phyloP scores from a whole-genome alignment of 768 basidiomycete species.

The Russula griseocarnosa region DNA sequence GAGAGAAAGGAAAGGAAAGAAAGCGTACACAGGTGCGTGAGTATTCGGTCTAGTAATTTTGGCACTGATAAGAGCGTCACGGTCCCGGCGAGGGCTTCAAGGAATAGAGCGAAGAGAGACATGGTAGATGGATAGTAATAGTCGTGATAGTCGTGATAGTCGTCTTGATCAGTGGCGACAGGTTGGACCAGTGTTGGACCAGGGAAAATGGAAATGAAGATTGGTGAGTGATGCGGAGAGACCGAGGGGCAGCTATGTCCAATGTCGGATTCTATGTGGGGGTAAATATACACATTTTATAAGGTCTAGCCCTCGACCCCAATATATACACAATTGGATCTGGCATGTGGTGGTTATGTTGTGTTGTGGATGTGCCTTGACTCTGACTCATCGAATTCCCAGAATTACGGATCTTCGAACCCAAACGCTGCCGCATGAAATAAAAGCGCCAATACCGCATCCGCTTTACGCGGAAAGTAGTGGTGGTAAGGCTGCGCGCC shows the following conservation, averaged over 20 bases:
- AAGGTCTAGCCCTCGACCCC: neutral
- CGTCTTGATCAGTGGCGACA: neutral
- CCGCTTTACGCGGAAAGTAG: too few relatives aligned
- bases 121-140: neutral
- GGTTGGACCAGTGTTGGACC: too few relatives aligned
- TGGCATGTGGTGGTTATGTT: too few relatives aligned
- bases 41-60: slow-evolving; percentile 14
- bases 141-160: neutral
- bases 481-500: too few relatives aligned
- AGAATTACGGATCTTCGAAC: neutral
- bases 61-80: slow-evolving; percentile 14
- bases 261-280: neutral
- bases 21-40: slow-evolving; percentile 8
- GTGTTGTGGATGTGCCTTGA: neutral
- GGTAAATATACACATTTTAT: neutral
- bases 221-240: neutral
- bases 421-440: neutral
- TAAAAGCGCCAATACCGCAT: too few relatives aligned
- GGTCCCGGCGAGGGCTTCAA: neutral
- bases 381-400: too few relatives aligned
- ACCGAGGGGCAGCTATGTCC: too few relatives aligned
- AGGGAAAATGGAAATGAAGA: neutral
- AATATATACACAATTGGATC: neutral
- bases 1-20: neutral
- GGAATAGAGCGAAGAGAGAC: neutral